Evolutionary conservation across 2,329 filamentous ascomycete genomes (phyloP).

Genomic region (Zasmidium cellare): DNA sequence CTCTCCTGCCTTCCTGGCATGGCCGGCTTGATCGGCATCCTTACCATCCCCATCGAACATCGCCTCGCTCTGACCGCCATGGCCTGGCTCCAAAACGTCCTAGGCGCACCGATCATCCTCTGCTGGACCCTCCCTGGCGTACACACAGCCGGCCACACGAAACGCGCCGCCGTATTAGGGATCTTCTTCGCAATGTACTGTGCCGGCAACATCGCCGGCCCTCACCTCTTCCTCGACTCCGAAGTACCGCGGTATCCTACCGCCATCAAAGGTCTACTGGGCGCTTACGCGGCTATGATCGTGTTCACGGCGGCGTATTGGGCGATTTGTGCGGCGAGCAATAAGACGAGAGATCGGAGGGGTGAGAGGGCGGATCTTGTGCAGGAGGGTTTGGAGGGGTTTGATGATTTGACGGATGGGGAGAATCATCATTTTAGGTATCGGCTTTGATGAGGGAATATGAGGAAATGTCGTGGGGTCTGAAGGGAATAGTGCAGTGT

Average conservation of each 20-base stretch:
- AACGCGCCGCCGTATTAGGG: conserved; percentile 64
- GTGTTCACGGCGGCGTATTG: conserved; percentile 10
- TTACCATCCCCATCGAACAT: conserved; percentile 19
- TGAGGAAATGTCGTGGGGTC: no score
- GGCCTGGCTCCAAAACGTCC: conserved; percentile 22
- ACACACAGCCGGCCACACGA: conserved; percentile 55
- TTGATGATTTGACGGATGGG: conserved; percentile 15
- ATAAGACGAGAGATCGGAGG: conserved; percentile 8
- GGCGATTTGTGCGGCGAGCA: conserved; percentile 9
- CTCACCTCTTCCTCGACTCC: conserved; percentile 58
- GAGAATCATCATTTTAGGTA: conserved; percentile 17
- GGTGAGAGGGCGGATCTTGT: conserved; percentile 6
- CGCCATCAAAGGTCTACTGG: conserved; percentile 34
- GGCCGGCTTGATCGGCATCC: conserved; percentile 22
- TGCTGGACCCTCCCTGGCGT: conserved; percentile 18
- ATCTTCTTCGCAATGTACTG: conserved; percentile 63
- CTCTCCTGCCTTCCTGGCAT: conserved; percentile 20
- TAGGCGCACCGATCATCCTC: conserved; percentile 23
- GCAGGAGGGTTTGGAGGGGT: conserved; percentile 12
- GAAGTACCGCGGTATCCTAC: conserved; percentile 61
- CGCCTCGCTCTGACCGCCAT: conserved; percentile 18
- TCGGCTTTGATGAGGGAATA: not conserved
- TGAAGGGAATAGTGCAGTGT: no score
- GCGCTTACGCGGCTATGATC: conserved; percentile 14
- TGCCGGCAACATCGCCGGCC: conserved; percentile 66